Base-by-base conservation (phyloP, 257 asterid species). In the Primulina tabacum region DNA sequence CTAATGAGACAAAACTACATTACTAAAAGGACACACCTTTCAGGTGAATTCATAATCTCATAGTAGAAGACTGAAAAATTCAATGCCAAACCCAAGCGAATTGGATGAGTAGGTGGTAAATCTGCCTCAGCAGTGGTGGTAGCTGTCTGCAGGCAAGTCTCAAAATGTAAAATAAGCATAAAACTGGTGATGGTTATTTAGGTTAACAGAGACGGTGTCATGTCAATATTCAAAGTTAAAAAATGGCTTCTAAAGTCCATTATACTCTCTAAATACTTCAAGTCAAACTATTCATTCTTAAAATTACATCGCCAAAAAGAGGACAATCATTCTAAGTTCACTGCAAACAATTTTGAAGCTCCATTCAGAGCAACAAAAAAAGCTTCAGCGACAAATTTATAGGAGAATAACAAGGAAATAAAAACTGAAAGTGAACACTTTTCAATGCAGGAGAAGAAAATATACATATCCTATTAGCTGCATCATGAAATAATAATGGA, bases 1-100 rank as follows among this genome's bases (percentile, higher is more conserved):
- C 52, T 18, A 34, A 28, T 58, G 24, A 29, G 56, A 29, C 28
- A 62, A 57, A 62, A 72, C 18, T 56, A 43, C 37, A 82, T 57
- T 52, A 63, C 28, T 3, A 65, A 79, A 60, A 67, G 62, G 70
- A 60, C 86, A 38, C 14, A 91, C 97, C 97, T 89, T 83, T 92
- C 98, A 33, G 98, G 90, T 16, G 96, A 82, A 76, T 88, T 89
- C 82, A 84, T 69, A 73, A 92, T 92, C 84, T 92, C 98, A 64
- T 92, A 92, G 84, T 82, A 89, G 86, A 89, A 92, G 76, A 92
- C 97, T 7, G 97, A 92, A 77, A 89, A 89, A 65, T 91, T 91
- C 83, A 91, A 80, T 73, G 96, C 96, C 89, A 92, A 73, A 6
- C 97, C 97, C 95, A 92, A 59, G 40, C 97, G 90, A 79, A 92